Evolutionary conservation across 2,329 filamentous ascomycete genomes (phyloP).

Genomic region (Phoma sp.): DNA sequence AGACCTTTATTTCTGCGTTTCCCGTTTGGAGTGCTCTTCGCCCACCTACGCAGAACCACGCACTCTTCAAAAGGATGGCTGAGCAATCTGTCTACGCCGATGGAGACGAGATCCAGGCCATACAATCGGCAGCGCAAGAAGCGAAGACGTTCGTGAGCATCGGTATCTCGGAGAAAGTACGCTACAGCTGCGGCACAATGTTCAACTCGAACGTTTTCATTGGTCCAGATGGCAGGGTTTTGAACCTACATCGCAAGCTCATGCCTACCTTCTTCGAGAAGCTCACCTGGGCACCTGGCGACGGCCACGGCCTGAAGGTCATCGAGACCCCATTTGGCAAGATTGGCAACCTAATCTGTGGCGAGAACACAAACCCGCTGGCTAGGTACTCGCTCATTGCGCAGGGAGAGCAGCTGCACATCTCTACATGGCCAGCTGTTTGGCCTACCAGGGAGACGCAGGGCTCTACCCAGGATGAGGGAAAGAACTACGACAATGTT

Average conservation of each 20-base stretch:
- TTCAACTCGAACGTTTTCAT: slow-evolving; percentile 62
- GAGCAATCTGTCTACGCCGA: slow-evolving; percentile 54
- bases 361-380: slow-evolving; percentile 65
- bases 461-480: not conserved
- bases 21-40: slow-evolving; percentile 59
- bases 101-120: slow-evolving; percentile 52
- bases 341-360: slow-evolving; percentile 61
- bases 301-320: slow-evolving; percentile 58
- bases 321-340: slow-evolving; percentile 55
- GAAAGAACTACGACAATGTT: slow-evolving; percentile 60
- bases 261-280: slow-evolving; percentile 65
- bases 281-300: slow-evolving; percentile 60
- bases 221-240: slow-evolving; percentile 51
- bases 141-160: slow-evolving; percentile 53
- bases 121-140: slow-evolving; percentile 46
- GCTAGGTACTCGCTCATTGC: slow-evolving; percentile 61
- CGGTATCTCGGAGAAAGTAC: slow-evolving; percentile 58
- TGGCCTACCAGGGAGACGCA: slow-evolving; percentile 58
- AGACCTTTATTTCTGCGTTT: slow-evolving; percentile 61
- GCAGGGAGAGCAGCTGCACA: slow-evolving; percentile 62
- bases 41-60: slow-evolving; percentile 59
- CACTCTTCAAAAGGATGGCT: slow-evolving; percentile 56
- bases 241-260: slow-evolving; percentile 62
- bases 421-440: slow-evolving; percentile 62
- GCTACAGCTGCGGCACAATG: slow-evolving; percentile 54